Percentiles rank a stretch among this genome's conserved stretches.
phyloP scores from a whole-genome alignment of 2,329 filamentous ascomycete species.

The Scopulariopsis brevicaulis region DNA sequence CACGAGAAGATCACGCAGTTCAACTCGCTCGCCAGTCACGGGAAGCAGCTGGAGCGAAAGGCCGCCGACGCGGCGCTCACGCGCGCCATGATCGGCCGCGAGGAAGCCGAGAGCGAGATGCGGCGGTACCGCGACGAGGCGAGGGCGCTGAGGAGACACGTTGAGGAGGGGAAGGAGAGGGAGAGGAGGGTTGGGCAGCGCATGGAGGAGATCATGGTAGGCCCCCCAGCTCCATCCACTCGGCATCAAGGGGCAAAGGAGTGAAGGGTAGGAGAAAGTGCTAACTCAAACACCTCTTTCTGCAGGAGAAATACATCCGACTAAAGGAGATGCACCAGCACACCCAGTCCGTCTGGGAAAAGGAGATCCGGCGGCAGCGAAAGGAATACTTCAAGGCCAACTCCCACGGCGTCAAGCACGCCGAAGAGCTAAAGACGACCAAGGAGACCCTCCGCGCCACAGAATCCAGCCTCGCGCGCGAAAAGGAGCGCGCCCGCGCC shows the following conservation, averaged over 20 bases:
- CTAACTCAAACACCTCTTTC: not conserved
- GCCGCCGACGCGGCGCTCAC: conserved; percentile 54
- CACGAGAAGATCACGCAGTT: conserved; percentile 62
- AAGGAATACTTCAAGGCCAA: conserved; percentile 71
- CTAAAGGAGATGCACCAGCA: conserved; percentile 59
- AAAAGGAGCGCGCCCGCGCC: conserved; percentile 48
- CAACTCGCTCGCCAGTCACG: conserved; percentile 52
- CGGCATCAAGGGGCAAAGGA: not conserved
- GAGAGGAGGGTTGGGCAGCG: conserved; percentile 57
- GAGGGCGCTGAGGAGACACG: conserved; percentile 38
- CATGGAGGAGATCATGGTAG: conserved; percentile 58
- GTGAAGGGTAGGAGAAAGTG: not conserved
- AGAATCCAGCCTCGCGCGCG: conserved; percentile 48
- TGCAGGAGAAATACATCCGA: conserved; percentile 57
- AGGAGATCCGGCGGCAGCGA: conserved; percentile 56
- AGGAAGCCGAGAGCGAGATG: conserved; percentile 62
- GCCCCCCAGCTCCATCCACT: conserved; percentile 12
- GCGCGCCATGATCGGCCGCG: conserved; percentile 54
- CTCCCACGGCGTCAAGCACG: conserved; percentile 56
- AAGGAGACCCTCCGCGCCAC: conserved; percentile 40
- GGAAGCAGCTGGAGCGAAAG: conserved; percentile 51
- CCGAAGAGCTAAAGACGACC: conserved; percentile 59
- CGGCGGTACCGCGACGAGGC: conserved; percentile 51
- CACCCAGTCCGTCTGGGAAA: conserved; percentile 59
- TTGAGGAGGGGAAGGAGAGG: conserved; percentile 54